Percentiles rank a stretch among this genome's conserved stretches.
These are phyloP conservation scores for Trichosporon coremiiforme DNA, from an alignment of 1,284 basidiomycete species.

Conservation along the genomic window DNA sequence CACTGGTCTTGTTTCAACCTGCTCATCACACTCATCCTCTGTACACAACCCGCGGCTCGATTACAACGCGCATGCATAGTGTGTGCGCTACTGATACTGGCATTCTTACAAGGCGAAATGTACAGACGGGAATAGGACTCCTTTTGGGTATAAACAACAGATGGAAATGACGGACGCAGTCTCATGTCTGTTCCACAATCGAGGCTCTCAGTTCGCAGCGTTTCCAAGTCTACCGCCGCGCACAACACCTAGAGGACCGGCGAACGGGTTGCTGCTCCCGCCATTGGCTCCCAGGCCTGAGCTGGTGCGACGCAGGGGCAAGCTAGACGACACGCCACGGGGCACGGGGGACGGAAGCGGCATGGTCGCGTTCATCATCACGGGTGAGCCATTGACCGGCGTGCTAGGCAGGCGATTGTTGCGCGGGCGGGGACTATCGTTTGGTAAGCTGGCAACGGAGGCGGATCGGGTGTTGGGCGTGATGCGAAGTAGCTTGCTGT, in stretches of 20 bases:
- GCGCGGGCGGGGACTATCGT: slow-evolving; percentile 15
- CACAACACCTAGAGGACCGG: slow-evolving; percentile 24
- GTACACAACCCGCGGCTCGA: neutral
- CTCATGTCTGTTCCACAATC: neutral
- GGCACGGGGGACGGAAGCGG: slow-evolving; percentile 20
- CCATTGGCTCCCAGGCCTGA: slow-evolving; percentile 11
- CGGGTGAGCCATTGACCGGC: slow-evolving; percentile 20
- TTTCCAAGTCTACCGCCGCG: neutral
- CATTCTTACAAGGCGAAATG: slow-evolving; percentile 1
- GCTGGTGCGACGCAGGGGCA: slow-evolving; percentile 23
- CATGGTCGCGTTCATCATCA: neutral
- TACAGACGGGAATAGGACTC: neutral
- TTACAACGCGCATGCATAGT: slow-evolving; percentile 1
- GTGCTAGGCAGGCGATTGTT: slow-evolving; percentile 9
- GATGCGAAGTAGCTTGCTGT: slow-evolving; percentile 21
- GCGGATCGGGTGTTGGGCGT: slow-evolving; percentile 5
- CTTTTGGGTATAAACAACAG: neutral
- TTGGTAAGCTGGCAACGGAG: slow-evolving; percentile 17
- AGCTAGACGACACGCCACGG: neutral
- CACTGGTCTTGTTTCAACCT: neutral
- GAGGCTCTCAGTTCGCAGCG: neutral
- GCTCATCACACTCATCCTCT: neutral
- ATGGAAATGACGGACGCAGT: neutral
- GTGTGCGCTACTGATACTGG: neutral
- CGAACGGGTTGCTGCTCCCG: slow-evolving; percentile 24